Conservation (phyloP, 192 early-diverging fungal species). For the Chytriomyces sp. region DNA sequence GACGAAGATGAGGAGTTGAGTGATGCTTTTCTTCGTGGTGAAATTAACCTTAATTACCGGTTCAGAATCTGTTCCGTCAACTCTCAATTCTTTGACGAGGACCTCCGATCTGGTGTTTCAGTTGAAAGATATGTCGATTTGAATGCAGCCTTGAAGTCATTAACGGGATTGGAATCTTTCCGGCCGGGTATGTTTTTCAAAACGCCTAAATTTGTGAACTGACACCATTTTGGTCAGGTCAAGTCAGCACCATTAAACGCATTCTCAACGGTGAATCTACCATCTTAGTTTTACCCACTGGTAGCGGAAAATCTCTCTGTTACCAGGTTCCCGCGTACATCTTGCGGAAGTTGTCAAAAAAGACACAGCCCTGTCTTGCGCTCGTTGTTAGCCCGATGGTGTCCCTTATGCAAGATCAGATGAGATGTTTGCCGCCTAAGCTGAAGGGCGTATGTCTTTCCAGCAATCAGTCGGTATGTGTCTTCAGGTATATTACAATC, state of each 20-base stretch:
- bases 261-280: slow-evolving; percentile 34
- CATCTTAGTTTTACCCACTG: slow-evolving; percentile 42
- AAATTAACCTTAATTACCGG: neutral
- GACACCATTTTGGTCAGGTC: slow-evolving; percentile 34
- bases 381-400: slow-evolving; percentile 81
- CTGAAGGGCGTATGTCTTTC: slow-evolving; percentile 66
- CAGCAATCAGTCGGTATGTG: slow-evolving; percentile 33
- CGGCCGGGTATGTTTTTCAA: slow-evolving; percentile 4
- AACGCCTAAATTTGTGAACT: neutral
- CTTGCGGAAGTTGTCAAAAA: slow-evolving; percentile 30
- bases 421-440: slow-evolving; percentile 61
- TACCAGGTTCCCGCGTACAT: slow-evolving; percentile 79
- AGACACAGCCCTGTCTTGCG: slow-evolving; percentile 29
- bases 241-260: slow-evolving; percentile 30
- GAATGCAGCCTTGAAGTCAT: slow-evolving; percentile 27
- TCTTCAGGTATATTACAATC: neutral
- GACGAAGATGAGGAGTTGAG: neutral
- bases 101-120: neutral
- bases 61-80: neutral
- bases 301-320: slow-evolving; percentile 73
- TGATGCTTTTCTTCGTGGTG: neutral
- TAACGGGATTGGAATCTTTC: slow-evolving; percentile 33
- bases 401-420: slow-evolving; percentile 85
- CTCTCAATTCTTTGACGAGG: neutral
- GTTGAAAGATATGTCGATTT: slow-evolving; percentile 28